Conservation (phyloP, 2,329 filamentous ascomycete genomes). For the Helminthosporium solani region DNA sequence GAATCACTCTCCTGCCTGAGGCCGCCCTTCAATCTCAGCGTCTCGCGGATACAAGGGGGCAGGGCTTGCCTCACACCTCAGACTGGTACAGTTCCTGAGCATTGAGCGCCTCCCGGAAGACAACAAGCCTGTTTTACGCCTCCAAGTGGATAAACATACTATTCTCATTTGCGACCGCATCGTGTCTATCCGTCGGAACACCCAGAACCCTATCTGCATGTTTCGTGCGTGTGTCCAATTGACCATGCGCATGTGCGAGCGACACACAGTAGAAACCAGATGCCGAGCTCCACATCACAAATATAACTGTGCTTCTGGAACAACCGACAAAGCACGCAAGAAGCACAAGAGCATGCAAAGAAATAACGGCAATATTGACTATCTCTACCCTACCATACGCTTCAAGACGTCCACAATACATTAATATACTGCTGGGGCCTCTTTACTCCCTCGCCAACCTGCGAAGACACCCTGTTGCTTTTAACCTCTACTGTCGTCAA, state of each 20-base stretch:
- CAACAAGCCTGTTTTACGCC: conserved; percentile 17
- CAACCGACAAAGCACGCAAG: conserved; percentile 4
- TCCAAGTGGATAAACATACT: conserved; percentile 27
- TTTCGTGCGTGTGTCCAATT: conserved; percentile 9
- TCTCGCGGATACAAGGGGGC: no score
- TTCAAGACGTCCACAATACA: conserved; percentile 23
- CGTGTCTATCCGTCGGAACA: conserved; percentile 6
- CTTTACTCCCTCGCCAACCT: conserved; percentile 15
- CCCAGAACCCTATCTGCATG: conserved; percentile 1
- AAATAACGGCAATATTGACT: conserved; percentile 26
- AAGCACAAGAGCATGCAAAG: conserved; percentile 13
- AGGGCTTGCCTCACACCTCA: conserved; percentile 13
- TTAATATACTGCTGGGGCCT: conserved; percentile 30
- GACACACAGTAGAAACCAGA: neutral
- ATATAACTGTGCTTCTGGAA: conserved; percentile 1
- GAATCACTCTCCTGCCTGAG: conserved; percentile 26
- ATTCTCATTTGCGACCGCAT: neutral
- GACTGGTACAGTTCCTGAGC: conserved; percentile 1
- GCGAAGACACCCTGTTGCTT: conserved; percentile 28
- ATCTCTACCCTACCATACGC: conserved; percentile 6
- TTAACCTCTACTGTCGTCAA: conserved; percentile 26
- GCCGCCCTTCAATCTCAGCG: conserved; percentile 4
- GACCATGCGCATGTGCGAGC: neutral
- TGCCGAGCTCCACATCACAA: neutral
- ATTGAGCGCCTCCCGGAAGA: conserved; percentile 14